Percentiles rank a stretch among this genome's conserved stretches.
phyloP scores from a whole-genome alignment of 1,284 basidiomycete species.

The Moniliella sp. region DNA sequence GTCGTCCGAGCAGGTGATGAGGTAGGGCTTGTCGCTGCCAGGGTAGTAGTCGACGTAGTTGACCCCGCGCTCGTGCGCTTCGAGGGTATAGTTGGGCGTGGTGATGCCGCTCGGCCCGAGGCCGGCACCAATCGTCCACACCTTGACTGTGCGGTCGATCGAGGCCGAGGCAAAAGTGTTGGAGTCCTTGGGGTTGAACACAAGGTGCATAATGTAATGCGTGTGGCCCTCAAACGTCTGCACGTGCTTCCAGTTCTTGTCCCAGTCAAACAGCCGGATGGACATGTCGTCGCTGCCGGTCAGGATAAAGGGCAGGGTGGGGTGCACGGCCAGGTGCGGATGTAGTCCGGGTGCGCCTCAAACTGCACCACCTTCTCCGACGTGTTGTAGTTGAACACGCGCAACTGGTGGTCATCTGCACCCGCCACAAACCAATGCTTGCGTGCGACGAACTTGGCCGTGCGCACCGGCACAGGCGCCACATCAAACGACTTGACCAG shows the following conservation, averaged over 20 bases:
- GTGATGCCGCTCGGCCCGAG: too few species aligned
- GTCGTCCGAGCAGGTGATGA: constrained; percentile 90
- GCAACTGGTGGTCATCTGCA: constrained; percentile 91
- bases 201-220: constrained; percentile 96
- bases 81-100: constrained; percentile 74
- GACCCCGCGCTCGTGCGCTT: constrained; percentile 95
- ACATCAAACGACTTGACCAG: constrained; percentile 92
- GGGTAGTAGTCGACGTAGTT: constrained; percentile 99
- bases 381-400: constrained; percentile 97
- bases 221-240: constrained; percentile 95
- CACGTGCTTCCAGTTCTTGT: constrained; percentile 88
- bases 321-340: constrained; percentile 82
- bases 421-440: constrained; percentile 96
- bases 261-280: constrained; percentile 99
- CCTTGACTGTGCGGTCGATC: constrained; percentile 31
- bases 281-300: constrained; percentile 98
- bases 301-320: constrained; percentile 68
- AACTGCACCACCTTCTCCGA: constrained; percentile 85
- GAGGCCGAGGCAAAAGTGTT: constrained; percentile 32
- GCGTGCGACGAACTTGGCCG: constrained; percentile 79
- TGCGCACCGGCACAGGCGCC: constrained; percentile 86
- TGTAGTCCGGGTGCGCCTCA: constrained; percentile 97
- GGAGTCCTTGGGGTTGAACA: constrained; percentile 89
- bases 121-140: constrained; percentile 31
- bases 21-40: constrained; percentile 85